phyloP scores from a whole-genome alignment of 176 grass and related monocot species.

The Oryza punctata region DNA sequence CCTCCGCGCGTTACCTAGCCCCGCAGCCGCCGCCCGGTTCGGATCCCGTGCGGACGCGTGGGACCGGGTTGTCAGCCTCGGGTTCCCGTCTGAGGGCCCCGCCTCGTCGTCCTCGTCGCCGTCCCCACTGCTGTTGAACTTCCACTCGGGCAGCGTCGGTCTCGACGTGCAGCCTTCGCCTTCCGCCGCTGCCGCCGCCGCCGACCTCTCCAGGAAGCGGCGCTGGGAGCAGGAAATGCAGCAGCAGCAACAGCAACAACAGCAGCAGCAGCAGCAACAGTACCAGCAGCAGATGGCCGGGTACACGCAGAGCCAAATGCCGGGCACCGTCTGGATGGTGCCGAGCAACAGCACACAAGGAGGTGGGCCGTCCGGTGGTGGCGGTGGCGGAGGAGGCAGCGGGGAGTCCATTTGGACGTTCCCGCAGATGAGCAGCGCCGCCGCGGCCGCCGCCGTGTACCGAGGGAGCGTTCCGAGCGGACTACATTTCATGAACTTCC shows the following conservation, averaged over 20 bases:
- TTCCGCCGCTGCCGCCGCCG: conserved; percentile 43
- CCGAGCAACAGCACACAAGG: conserved; percentile 74
- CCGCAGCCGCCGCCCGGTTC: conserved; percentile 39
- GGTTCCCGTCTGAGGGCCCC: conserved; percentile 63
- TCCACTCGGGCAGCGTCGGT: conserved; percentile 75
- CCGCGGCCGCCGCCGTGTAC: conserved; percentile 60
- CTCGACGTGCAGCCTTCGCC: conserved; percentile 75
- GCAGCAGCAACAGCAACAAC: conserved; percentile 44
- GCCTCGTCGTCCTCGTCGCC: conserved; percentile 68
- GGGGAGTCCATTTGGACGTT: conserved; percentile 89
- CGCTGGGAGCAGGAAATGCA: conserved; percentile 84
- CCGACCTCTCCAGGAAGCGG: conserved; percentile 67
- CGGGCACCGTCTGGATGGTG: conserved; percentile 88
- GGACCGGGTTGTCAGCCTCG: conserved; percentile 62
- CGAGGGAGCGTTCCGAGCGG: conserved; percentile 73
- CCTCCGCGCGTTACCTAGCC: conserved; percentile 51
- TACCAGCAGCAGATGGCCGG: conserved; percentile 87
- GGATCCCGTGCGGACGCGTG: conserved; percentile 51
- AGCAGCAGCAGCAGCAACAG: conserved; percentile 63
- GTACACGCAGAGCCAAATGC: conserved; percentile 83
- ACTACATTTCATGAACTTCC: conserved; percentile 99
- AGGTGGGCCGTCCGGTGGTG: conserved; percentile 36
- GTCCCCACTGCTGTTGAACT: conserved; percentile 75
- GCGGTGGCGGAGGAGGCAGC: conserved; percentile 9
- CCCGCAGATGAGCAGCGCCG: conserved; percentile 60